Conservation (phyloP, 805 yeast genomes). For the Novakomyces olei region DNA sequence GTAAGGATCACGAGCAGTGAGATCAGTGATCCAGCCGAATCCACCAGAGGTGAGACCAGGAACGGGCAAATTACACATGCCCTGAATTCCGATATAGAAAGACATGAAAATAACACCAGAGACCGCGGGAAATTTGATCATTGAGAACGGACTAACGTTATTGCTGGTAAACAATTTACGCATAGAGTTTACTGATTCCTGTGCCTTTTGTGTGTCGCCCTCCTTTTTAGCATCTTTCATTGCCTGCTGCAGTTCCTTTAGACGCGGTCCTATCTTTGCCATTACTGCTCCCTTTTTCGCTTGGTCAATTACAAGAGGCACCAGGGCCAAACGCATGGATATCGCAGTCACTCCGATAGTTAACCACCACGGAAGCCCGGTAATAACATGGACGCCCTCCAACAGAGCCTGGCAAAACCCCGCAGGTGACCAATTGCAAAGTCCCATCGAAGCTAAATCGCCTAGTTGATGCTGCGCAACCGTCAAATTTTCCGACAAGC, state of each 20-base stretch:
- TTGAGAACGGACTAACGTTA: not conserved
- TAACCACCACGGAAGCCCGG: constrained; percentile 97
- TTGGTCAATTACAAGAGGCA: constrained; percentile 66
- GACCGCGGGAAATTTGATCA: constrained; percentile 12
- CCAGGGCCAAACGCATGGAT: constrained; percentile 42
- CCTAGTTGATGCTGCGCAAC: no score
- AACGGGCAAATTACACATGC: constrained; percentile 66
- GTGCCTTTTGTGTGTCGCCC: not conserved
- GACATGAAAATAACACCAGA: constrained; percentile 78
- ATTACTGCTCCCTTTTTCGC: constrained; percentile 63
- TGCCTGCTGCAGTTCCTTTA: constrained; percentile 22
- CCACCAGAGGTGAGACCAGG: constrained; percentile 68
- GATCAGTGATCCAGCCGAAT: constrained; percentile 58
- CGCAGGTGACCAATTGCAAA: not conserved
- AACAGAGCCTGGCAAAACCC: constrained; percentile 18
- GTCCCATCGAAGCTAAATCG: no score
- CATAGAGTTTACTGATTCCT: not conserved
- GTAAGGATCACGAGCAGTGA: constrained; percentile 75
- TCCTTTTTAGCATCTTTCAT: constrained; percentile 17
- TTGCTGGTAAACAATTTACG: not conserved
- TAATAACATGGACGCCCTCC: constrained; percentile 59
- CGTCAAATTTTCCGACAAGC: no score
- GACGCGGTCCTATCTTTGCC: constrained; percentile 54
- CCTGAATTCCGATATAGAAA: constrained; percentile 64
- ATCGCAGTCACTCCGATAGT: constrained; percentile 57